These are phyloP conservation scores for Ambrosiella beaveri DNA, from an alignment of 2,329 filamentous ascomycete genomes.

Conservation along the genomic window DNA sequence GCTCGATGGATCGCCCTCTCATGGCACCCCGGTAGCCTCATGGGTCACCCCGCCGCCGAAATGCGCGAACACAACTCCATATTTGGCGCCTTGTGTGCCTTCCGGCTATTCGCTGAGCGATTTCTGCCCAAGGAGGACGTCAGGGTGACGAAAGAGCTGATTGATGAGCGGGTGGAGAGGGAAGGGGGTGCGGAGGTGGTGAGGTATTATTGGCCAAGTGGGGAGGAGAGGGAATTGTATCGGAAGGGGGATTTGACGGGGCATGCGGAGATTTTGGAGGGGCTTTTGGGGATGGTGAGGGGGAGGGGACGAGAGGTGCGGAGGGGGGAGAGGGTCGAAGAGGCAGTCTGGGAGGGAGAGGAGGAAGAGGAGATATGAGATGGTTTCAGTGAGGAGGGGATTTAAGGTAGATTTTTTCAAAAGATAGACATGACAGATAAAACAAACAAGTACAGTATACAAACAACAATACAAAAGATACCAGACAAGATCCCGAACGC, in stretches of 20 bases:
- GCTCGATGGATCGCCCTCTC: slow-evolving; percentile 41
- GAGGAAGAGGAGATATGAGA: background rate
- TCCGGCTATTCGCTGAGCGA: slow-evolving; percentile 30
- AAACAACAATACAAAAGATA: background rate
- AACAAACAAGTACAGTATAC: background rate
- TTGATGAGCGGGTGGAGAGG: slow-evolving; percentile 16
- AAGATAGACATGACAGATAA: background rate
- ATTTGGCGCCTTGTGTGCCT: slow-evolving; percentile 26
- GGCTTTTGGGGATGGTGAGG: slow-evolving; percentile 2
- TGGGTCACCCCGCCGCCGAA: slow-evolving; percentile 1
- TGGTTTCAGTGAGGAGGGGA: background rate
- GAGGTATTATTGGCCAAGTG: slow-evolving; percentile 24
- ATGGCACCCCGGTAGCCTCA: slow-evolving; percentile 22
- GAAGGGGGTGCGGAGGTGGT: slow-evolving; percentile 13
- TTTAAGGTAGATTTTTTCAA: background rate
- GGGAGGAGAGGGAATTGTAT: slow-evolving; percentile 22
- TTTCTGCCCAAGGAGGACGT: slow-evolving; percentile 22
- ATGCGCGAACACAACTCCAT: slow-evolving; percentile 21
- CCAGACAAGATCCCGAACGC: background rate
- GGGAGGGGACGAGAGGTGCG: slow-evolving; percentile 1
- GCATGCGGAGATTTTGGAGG: slow-evolving; percentile 6
- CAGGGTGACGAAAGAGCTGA: slow-evolving; percentile 18
- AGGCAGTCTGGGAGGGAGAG: background rate
- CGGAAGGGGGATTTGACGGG: slow-evolving; percentile 9
- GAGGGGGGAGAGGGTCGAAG: slow-evolving; percentile 1